Base-by-base conservation (phyloP, 2,329 filamentous ascomycete genomes). In the Alternaria panax region DNA sequence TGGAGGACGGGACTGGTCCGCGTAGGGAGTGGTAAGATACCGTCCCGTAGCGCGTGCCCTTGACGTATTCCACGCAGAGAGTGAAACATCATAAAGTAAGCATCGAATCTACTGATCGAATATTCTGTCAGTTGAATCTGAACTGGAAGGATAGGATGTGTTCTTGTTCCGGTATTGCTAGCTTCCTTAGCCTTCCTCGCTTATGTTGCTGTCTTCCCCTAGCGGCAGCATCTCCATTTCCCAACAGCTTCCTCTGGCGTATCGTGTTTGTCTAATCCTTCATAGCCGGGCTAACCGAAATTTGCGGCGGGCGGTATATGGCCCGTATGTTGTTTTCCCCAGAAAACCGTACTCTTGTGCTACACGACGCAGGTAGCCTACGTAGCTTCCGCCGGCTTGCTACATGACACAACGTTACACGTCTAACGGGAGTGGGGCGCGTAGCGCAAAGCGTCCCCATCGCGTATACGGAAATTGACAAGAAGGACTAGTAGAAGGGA, bases 61-160 rank as follows among this genome's bases (percentile, higher is more conserved):
- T 63, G 64, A 53, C 64, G 63, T 62, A 72, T 73, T 69, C 70
- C 71, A 74, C 72, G 70, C 73, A 70, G 65, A 46, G 24, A 45
- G 48, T 53, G 51, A 59, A 57, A 56, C 59, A 43, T 34, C 46
- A 55, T 47, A 66, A 5, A 60, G 55, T 50, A 62, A 65, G 46
- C 54, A 60, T 62, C 64, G n/a, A n/a, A n/a, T n/a, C n/a, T n/a
- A n/a, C n/a, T n/a, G n/a, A n/a, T n/a, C n/a, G n/a, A n/a, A n/a
- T n/a, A n/a, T n/a, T n/a, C n/a, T n/a, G n/a, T n/a, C n/a, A n/a
- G n/a, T n/a, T n/a, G n/a, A n/a, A n/a, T n/a, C n/a, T n/a, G n/a
- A n/a, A n/a, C n/a, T n/a, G n/a, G n/a, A n/a, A n/a, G n/a, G n/a
- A n/a, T n/a, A n/a, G n/a, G n/a, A n/a, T n/a, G n/a, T n/a, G n/a